Evolutionary conservation across 257 asterid genomes (phyloP), one percentile per base, ranked within the genome.

Genomic region (Perilla frutescens): DNA sequence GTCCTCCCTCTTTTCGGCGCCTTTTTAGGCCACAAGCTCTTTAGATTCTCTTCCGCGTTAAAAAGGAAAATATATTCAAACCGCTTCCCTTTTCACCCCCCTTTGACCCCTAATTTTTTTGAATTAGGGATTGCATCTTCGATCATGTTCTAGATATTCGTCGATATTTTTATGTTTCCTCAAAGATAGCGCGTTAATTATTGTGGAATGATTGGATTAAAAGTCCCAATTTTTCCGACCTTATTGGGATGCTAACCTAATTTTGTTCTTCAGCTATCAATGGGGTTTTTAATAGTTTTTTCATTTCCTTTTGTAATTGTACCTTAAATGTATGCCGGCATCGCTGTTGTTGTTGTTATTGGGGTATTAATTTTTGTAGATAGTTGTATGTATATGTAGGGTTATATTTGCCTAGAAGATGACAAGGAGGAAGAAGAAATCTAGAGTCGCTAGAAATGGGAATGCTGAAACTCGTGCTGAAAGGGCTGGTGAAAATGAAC

Each of bases 371-470:
- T 37, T 11, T 40, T 11, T 40, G 73, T 72, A 14, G 26, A 49
- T 62, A 80, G 66, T 64, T 77, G 67, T 81, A 45, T 47, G 74
- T 59, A 58, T 73, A 10, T 34, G 70, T 73, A 69, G 65, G 26
- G 26, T 61, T 73, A 6, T 40, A 12, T 34, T 6, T 31, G 15
- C 44, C 12, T 43, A 45, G 65, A 75, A 66, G 61, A 88, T 86
- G 93, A 84, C 84, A 58, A 91, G 81, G 85, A 89, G 78, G 87
- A 92, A 86, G 89, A 91, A 76, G 86, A 84, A 90, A 79, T 76
- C 91, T 0, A 84, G 76, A 74, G 76, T 40, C 79, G 77, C 85
- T 6, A 76, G 68, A 41, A 74, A 78, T 60, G 81, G 78, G 44
- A 73, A 62, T 8, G 70, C 51, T 45, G 81, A 59, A 29, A 40